phyloP scores from a whole-genome alignment of 176 grass and related monocot species.

The Paspalum notatum region DNA sequence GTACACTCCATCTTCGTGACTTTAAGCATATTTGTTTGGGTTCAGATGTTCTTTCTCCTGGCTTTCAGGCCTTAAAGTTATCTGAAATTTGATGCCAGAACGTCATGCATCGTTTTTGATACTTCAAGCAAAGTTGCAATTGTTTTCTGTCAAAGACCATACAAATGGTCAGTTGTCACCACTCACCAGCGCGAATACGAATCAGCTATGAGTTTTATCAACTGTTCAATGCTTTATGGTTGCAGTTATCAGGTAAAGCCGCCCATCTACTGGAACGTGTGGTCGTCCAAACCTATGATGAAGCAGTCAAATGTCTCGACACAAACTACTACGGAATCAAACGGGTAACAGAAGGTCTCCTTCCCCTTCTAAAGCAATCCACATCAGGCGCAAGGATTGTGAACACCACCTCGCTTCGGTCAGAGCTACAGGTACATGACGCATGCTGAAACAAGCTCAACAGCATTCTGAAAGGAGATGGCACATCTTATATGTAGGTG shows the following conservation, averaged over 20 bases:
- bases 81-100: too few species aligned
- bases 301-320: constrained; percentile 47
- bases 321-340: constrained; percentile 68
- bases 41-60: neutral
- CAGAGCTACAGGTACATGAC: constrained; percentile 69
- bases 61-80: too few species aligned
- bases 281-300: constrained; percentile 55
- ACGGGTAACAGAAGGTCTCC: constrained; percentile 70
- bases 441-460: neutral
- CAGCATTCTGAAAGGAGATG: too few species aligned
- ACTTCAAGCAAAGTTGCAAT: too few species aligned
- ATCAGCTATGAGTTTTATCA: too few species aligned
- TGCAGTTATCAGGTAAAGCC: constrained; percentile 72
- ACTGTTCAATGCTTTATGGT: neutral
- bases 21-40: neutral
- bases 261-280: constrained; percentile 59
- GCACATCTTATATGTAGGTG: too few species aligned
- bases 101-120: too few species aligned
- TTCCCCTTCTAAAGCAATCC: constrained; percentile 68
- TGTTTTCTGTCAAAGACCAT: too few species aligned
- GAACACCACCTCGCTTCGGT: constrained; percentile 63
- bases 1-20: neutral
- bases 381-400: constrained; percentile 67
- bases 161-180: too few species aligned
- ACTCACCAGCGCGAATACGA: too few species aligned